These are phyloP conservation scores for Triticum timopheevii DNA, from an alignment of 176 grass and related monocot species.

Conservation along the genomic window DNA sequence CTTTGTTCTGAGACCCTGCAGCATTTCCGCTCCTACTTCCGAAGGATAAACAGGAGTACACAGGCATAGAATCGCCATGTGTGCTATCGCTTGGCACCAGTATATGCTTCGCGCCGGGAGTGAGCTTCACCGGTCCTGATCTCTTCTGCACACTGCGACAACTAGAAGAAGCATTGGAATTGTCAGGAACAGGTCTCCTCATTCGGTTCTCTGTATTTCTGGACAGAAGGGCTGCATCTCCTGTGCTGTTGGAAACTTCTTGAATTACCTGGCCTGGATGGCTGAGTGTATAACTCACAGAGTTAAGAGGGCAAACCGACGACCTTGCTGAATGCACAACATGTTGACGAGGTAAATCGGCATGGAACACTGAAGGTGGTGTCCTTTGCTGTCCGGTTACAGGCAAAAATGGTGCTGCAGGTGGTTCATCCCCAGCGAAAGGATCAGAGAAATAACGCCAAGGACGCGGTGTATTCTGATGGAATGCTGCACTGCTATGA, in stretches of 20 bases:
- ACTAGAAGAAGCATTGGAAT: slow-evolving; percentile 26
- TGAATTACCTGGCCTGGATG: slow-evolving; percentile 17
- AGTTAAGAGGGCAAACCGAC: slow-evolving; percentile 9
- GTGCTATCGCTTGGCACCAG: slow-evolving; percentile 47
- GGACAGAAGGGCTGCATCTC: slow-evolving; percentile 11
- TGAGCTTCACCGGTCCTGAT: slow-evolving; percentile 47
- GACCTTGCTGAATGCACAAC: slow-evolving; percentile 36
- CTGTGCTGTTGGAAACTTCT: slow-evolving; percentile 10
- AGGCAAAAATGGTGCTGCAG: slow-evolving; percentile 20
- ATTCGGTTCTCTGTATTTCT: slow-evolving; percentile 15
- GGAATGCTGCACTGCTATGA: slow-evolving; percentile 24
- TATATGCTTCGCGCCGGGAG: slow-evolving; percentile 48
- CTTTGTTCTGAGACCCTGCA: slow-evolving; percentile 19
- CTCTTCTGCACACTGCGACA: slow-evolving; percentile 27
- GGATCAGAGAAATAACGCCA: slow-evolving; percentile 33
- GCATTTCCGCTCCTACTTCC: slow-evolving; percentile 17
- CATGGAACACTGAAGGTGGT: slow-evolving; percentile 32
- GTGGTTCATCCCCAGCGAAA: neutral
- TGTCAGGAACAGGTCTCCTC: slow-evolving; percentile 19
- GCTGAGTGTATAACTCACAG: slow-evolving; percentile 1
- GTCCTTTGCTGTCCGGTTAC: neutral
- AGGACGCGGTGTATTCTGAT: slow-evolving; percentile 2
- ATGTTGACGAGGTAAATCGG: slow-evolving; percentile 30
- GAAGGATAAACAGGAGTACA: slow-evolving; percentile 46
- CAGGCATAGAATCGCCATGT: slow-evolving; percentile 22